A percentile compares a stretch with the other conserved stretches of the same genome.
Conservation (phyloP, 2,329 filamentous ascomycete genomes). For the Nemania sp. region DNA sequence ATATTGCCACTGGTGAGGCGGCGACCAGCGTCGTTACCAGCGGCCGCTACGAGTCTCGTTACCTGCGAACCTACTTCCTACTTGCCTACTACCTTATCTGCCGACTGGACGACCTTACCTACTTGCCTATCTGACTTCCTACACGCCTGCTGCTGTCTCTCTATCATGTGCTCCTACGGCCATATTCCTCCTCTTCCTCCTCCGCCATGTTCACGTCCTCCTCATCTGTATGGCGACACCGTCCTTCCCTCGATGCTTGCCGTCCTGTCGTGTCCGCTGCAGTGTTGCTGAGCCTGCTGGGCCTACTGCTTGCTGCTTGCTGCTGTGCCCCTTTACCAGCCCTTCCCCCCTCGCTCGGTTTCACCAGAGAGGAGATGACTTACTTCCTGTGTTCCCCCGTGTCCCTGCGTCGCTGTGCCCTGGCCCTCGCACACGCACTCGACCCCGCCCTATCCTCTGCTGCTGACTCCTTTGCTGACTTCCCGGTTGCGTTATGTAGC, state of each 20-base stretch:
- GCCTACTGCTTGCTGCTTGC: conserved; percentile 9
- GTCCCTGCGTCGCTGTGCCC: conserved; percentile 10
- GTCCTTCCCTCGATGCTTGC: background rate
- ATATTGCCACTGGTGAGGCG: background rate
- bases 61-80: background rate
- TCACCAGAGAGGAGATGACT: conserved; percentile 40
- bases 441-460: conserved; percentile 20
- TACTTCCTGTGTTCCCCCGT: conserved; percentile 10
- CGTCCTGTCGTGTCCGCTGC: conserved; percentile 17
- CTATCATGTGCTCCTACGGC: too few relatives aligned
- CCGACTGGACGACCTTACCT: too few relatives aligned
- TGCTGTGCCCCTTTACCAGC: conserved; percentile 18
- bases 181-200: background rate
- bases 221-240: background rate
- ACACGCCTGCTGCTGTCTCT: too few relatives aligned
- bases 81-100: too few relatives aligned
- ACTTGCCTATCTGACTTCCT: too few relatives aligned
- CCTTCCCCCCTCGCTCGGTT: conserved; percentile 26
- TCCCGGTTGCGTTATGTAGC: conserved; percentile 46
- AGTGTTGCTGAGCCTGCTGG: conserved; percentile 8
- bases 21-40: background rate
- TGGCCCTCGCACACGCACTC: conserved; percentile 11
- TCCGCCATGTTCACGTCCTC: background rate
- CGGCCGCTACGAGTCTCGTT: background rate
- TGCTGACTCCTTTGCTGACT: conserved; percentile 34